A percentile compares a stretch with the other conserved stretches of the same genome.
These are phyloP conservation scores for Cryptococcus deneoformans DNA, from an alignment of 1,284 basidiomycete species.

Conservation along the genomic window DNA sequence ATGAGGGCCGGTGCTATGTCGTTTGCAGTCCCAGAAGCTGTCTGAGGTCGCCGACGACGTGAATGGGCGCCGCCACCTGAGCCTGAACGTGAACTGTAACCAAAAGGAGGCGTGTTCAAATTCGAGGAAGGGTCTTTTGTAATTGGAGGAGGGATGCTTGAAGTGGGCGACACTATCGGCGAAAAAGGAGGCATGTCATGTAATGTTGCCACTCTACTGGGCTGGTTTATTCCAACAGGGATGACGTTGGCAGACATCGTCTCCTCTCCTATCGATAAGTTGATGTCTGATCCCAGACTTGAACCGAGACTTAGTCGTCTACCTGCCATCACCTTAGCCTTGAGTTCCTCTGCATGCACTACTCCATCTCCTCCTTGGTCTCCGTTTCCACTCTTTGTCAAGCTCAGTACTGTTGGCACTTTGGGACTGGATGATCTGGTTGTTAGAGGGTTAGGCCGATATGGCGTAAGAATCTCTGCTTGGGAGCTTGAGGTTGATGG, in stretches of 20 bases:
- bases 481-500: too few species aligned
- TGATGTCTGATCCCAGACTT: constrained; percentile 30
- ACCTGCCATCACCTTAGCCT: constrained; percentile 9
- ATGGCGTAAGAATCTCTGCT: too few species aligned
- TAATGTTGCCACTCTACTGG: too few species aligned
- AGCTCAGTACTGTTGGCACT: neutral
- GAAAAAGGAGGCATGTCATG: neutral
- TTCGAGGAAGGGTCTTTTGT: neutral
- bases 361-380: neutral
- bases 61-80: constrained; percentile 2
- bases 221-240: too few species aligned
- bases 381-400: neutral
- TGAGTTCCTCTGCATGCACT: neutral
- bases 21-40: constrained; percentile 6
- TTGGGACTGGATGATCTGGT: constrained; percentile 19
- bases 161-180: constrained; percentile 1
- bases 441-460: neutral
- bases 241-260: too few species aligned
- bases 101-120: constrained; percentile 11
- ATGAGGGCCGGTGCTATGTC: constrained; percentile 5
- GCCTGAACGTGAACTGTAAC: constrained; percentile 1
- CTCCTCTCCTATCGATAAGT: neutral
- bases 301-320: constrained; percentile 38
- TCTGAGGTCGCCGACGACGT: constrained; percentile 16
- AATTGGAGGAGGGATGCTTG: neutral